phyloP scores from a whole-genome alignment of 257 asterid genomes.

The Nemophila menziesii region DNA sequence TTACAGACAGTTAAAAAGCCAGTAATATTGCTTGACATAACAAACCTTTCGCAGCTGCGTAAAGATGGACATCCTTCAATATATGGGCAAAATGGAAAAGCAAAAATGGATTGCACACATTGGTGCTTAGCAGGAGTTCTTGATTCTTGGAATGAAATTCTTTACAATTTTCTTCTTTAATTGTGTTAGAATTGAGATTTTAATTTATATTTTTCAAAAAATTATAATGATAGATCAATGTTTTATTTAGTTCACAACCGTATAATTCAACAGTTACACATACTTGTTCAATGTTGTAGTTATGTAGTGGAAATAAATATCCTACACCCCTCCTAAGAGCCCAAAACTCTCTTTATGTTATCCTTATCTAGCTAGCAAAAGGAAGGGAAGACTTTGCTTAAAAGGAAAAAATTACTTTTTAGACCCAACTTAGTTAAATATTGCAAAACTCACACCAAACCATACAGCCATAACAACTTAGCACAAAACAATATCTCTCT shows the following conservation, averaged over 20 bases:
- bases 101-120: constrained; percentile 57
- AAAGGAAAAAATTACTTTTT: constrained; percentile 16
- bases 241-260: too few species aligned
- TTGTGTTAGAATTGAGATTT: too few species aligned
- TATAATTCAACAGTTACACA: too few species aligned
- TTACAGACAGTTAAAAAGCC: constrained; percentile 20
- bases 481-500: background rate
- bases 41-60: constrained; percentile 50
- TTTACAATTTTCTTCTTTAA: constrained; percentile 40
- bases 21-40: constrained; percentile 41
- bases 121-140: constrained; percentile 86
- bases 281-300: too few species aligned
- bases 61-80: constrained; percentile 72
- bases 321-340: too few species aligned
- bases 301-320: too few species aligned
- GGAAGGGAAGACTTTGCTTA: constrained; percentile 11
- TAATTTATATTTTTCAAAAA: too few species aligned
- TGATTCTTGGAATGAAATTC: constrained; percentile 66
- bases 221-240: too few species aligned
- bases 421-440: too few species aligned
- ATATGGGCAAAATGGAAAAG: constrained; percentile 31
- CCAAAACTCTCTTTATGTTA: too few species aligned
- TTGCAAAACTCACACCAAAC: background rate
- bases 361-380: too few species aligned
- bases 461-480: too few species aligned